These are phyloP conservation scores for Parasarocladium wereldwijsianum DNA, from an alignment of 2,329 filamentous ascomycete species.

Conservation along the genomic window DNA sequence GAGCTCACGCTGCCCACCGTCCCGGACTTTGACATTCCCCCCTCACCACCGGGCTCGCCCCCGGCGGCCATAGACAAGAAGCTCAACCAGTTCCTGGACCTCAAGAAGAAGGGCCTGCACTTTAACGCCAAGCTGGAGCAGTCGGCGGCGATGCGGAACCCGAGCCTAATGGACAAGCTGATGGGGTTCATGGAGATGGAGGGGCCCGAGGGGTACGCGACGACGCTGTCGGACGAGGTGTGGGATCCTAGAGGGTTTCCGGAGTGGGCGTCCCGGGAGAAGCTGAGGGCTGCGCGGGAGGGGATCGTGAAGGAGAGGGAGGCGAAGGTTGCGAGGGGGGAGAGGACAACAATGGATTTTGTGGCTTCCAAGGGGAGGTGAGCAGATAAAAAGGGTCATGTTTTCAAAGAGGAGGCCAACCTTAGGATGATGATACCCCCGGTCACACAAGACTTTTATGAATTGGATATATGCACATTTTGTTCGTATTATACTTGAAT, in stretches of 20 bases:
- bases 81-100: slow-evolving; percentile 56
- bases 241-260: slow-evolving; percentile 47
- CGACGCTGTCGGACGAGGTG: slow-evolving; percentile 37
- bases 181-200: slow-evolving; percentile 47
- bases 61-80: slow-evolving; percentile 42
- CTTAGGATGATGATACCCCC: too few species aligned
- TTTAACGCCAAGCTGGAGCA: slow-evolving; percentile 63
- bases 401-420: too few species aligned
- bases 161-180: slow-evolving; percentile 56
- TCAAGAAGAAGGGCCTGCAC: slow-evolving; percentile 65
- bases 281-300: slow-evolving; percentile 33
- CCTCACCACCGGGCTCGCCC: slow-evolving; percentile 53
- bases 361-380: slow-evolving; percentile 17
- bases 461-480: too few species aligned
- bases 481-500: too few species aligned
- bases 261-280: slow-evolving; percentile 34
- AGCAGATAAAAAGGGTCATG: slow-evolving; percentile 1
- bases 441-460: too few species aligned
- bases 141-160: slow-evolving; percentile 55
- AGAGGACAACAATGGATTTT: slow-evolving; percentile 32
- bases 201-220: slow-evolving; percentile 45
- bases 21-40: slow-evolving; percentile 60
- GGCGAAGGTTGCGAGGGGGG: slow-evolving; percentile 25
- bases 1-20: slow-evolving; percentile 59
- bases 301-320: slow-evolving; percentile 29